phyloP scores from a whole-genome alignment of 2,329 filamentous ascomycete species.

The Diaporthe helianthi region DNA sequence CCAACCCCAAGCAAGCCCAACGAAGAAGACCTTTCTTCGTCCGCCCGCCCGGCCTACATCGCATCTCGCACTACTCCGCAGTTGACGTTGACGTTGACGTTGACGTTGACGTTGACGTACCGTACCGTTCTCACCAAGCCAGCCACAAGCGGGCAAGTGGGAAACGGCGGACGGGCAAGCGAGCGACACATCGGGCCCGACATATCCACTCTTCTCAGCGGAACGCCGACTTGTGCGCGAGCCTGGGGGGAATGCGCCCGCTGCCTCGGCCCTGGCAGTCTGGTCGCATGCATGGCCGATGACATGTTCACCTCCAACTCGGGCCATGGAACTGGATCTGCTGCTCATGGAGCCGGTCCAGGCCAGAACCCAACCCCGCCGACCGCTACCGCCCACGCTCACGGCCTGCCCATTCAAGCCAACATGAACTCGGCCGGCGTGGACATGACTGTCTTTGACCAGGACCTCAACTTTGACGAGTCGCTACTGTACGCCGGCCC shows the following conservation, averaged over 20 bases:
- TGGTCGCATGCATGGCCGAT: conserved; percentile 34
- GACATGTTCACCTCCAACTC: conserved; percentile 64
- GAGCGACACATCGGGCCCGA: not conserved
- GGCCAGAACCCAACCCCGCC: conserved; percentile 20
- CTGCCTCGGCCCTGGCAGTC: conserved; percentile 8
- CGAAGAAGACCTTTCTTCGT: not conserved
- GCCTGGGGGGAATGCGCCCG: conserved; percentile 13
- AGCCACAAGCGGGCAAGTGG: not conserved
- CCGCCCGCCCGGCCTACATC: not conserved
- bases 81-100: too few species aligned
- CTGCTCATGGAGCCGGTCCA: conserved; percentile 22
- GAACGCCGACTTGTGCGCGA: not conserved
- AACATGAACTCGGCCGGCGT: conserved; percentile 29
- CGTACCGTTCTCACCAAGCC: too few species aligned
- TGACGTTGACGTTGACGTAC: too few species aligned
- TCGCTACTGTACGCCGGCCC: conserved; percentile 64
- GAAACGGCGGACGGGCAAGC: not conserved
- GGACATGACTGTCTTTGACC: conserved; percentile 58
- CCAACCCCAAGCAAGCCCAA: not conserved
- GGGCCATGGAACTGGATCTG: conserved; percentile 46
- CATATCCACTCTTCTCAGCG: not conserved
- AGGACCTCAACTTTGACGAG: conserved; percentile 62
- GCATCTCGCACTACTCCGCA: not conserved
- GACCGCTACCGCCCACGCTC: not conserved
- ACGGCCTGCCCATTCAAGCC: conserved; percentile 24